phyloP scores from a whole-genome alignment of 1,139 yeast species.

The Hyphopichia buzzinii region DNA sequence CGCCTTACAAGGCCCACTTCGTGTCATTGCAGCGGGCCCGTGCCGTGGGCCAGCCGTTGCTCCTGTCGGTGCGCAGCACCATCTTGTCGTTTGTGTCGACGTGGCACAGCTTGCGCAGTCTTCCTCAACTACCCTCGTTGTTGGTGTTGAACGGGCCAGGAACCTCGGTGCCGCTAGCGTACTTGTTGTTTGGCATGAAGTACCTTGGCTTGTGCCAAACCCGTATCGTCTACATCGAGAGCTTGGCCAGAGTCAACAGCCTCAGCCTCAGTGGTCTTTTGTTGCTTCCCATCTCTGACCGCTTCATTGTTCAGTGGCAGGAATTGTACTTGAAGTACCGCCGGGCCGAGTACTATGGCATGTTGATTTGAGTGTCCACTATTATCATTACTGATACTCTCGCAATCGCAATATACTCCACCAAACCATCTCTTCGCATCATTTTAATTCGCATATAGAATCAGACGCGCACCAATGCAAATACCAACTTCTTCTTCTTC shows the following conservation, averaged over 20 bases:
- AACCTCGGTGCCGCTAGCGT: constrained; percentile 76
- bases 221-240: constrained; percentile 76
- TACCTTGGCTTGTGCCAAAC: constrained; percentile 52
- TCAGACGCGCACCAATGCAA: no score
- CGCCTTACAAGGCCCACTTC: constrained; percentile 21
- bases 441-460: no score
- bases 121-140: constrained; percentile 42
- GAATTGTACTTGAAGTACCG: constrained; percentile 51
- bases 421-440: no score
- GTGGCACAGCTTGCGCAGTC: constrained; percentile 14
- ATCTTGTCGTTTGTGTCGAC: constrained; percentile 36
- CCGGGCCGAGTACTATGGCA: constrained; percentile 74
- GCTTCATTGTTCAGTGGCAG: constrained; percentile 93
- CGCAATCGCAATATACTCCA: no score
- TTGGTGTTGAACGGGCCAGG: constrained; percentile 92
- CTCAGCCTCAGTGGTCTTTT: constrained; percentile 78
- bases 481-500: no score
- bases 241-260: constrained; percentile 77
- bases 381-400: no score
- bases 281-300: constrained; percentile 65
- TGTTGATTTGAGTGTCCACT: constrained; percentile 62
- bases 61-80: constrained; percentile 55
- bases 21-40: constrained; percentile 69
- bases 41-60: constrained; percentile 62
- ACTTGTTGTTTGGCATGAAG: constrained; percentile 55